Percentiles rank a stretch among this genome's conserved stretches.
These are phyloP conservation scores for Aspergillus campestris DNA, from an alignment of 495 filamentous ascomycete species.

Conservation along the genomic window DNA sequence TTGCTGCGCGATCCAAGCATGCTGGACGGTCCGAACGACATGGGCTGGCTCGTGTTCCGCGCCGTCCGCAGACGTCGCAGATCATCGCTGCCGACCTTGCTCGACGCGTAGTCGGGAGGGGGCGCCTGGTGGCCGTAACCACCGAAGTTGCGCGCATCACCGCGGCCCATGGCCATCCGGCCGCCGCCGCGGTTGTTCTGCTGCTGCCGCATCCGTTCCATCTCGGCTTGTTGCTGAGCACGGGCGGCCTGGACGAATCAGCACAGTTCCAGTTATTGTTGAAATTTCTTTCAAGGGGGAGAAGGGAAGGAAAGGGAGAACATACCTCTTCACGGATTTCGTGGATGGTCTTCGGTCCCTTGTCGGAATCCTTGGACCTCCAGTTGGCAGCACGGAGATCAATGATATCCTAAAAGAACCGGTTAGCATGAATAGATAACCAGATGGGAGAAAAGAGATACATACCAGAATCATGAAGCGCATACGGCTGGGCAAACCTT, in stretches of 20 bases:
- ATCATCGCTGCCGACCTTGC: slow-evolving; percentile 82
- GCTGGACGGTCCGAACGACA: slow-evolving; percentile 63
- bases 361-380: slow-evolving; percentile 74
- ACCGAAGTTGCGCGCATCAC: slow-evolving; percentile 70
- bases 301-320: neutral
- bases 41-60: slow-evolving; percentile 51
- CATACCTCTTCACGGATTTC: slow-evolving; percentile 80
- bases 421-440: neutral
- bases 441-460: slow-evolving; percentile 4
- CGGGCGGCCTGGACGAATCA: slow-evolving; percentile 50
- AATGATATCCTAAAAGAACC: slow-evolving; percentile 57
- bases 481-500: slow-evolving; percentile 74
- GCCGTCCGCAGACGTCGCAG: slow-evolving; percentile 67
- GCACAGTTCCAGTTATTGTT: too few relatives aligned
- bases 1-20: slow-evolving; percentile 75
- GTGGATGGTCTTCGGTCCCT: slow-evolving; percentile 92
- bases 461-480: slow-evolving; percentile 87
- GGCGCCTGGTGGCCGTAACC: slow-evolving; percentile 55
- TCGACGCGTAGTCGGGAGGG: slow-evolving; percentile 61
- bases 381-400: slow-evolving; percentile 71
- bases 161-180: slow-evolving; percentile 58
- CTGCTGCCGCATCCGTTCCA: slow-evolving; percentile 39
- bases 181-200: slow-evolving; percentile 50
- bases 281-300: too few relatives aligned
- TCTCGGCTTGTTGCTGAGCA: slow-evolving; percentile 56